Evolutionary conservation across 2,329 filamentous ascomycete genomes (phyloP).

Genomic region (Neopestalotiopsis clavispora): DNA sequence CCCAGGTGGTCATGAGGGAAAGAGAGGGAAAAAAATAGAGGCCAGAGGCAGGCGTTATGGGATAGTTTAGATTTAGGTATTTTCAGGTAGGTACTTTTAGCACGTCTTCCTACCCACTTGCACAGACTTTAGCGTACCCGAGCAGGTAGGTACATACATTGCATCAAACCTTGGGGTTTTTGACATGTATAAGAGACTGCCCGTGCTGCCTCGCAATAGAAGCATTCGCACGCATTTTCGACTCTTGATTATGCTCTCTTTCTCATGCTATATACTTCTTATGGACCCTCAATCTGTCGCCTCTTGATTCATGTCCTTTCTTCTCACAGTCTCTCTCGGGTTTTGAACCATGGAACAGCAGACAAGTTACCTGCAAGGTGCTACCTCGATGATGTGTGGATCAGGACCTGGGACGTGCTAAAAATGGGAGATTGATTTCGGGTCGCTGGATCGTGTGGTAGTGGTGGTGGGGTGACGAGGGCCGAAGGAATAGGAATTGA

Average conservation of each 20-base stretch:
- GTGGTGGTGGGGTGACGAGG: neutral
- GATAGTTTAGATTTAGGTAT: neutral
- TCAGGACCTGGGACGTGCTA: neutral
- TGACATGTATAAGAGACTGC: too few relatives aligned
- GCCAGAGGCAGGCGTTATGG: neutral
- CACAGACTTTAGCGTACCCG: neutral
- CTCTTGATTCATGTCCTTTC: too few relatives aligned
- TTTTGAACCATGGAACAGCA: too few relatives aligned
- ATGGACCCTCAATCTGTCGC: too few relatives aligned
- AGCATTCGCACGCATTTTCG: too few relatives aligned
- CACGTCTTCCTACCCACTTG: neutral
- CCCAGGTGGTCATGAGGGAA: neutral
- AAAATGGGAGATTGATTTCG: slow-evolving; percentile 1
- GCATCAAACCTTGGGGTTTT: neutral
- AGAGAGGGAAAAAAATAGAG: neutral
- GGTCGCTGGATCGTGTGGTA: neutral
- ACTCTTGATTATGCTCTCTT: too few relatives aligned
- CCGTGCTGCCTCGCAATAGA: too few relatives aligned
- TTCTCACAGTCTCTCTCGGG: too few relatives aligned
- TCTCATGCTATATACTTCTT: too few relatives aligned
- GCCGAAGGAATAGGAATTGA: neutral
- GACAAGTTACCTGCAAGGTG: too few relatives aligned
- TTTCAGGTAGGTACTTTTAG: neutral
- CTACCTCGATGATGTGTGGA: too few relatives aligned
- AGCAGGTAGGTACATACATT: neutral